Conservation (phyloP, 805 yeast species). For the Zygosaccharomyces lentus region DNA sequence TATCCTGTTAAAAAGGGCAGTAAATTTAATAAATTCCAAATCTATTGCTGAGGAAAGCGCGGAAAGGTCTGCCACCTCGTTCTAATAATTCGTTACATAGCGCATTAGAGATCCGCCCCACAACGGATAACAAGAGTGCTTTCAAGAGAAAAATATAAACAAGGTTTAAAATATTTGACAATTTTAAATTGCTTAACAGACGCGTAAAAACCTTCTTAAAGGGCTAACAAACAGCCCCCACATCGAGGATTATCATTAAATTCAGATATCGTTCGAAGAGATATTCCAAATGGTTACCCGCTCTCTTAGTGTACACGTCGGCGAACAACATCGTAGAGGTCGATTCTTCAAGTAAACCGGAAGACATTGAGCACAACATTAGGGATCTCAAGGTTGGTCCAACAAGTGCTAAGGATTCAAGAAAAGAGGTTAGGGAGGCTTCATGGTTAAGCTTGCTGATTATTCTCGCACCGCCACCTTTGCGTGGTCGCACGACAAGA, state of each 20-base stretch:
- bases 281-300: not conserved
- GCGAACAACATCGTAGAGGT: slow-evolving; percentile 5
- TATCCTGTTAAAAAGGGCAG: too few relatives aligned
- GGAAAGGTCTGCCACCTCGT: too few relatives aligned
- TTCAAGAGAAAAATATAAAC: too few relatives aligned
- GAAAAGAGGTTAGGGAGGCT: slow-evolving; percentile 1
- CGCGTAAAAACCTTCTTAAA: not conserved
- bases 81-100: too few relatives aligned
- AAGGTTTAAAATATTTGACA: too few relatives aligned
- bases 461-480: slow-evolving; percentile 85
- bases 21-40: too few relatives aligned
- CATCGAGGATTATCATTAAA: too few relatives aligned
- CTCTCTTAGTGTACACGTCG: slow-evolving; percentile 5
- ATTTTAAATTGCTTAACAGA: too few relatives aligned
- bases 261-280: not conserved
- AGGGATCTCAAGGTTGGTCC: slow-evolving; percentile 2
- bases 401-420: not conserved
- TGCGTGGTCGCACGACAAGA: slow-evolving; percentile 81
- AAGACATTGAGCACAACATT: slow-evolving; percentile 3
- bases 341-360: slow-evolving; percentile 2
- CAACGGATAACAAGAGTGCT: too few relatives aligned
- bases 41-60: too few relatives aligned
- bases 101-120: too few relatives aligned
- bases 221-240: too few relatives aligned
- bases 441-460: slow-evolving; percentile 80